phyloP scores from a whole-genome alignment of 805 yeast species.

The Naumovozyma castellii region DNA sequence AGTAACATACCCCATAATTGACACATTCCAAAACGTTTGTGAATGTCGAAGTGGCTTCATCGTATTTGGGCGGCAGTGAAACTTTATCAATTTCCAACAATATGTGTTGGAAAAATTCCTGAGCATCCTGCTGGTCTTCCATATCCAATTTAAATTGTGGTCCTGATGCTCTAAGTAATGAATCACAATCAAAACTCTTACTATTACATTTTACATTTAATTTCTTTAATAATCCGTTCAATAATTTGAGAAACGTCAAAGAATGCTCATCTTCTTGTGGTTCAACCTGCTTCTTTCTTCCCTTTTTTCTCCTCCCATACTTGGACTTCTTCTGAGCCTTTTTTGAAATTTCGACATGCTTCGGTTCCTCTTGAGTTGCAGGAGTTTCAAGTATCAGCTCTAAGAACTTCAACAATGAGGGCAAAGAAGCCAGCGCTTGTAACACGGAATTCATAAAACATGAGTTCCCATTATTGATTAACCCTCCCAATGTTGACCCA shows the following conservation, averaged over 20 bases:
- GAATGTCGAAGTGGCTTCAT: no score
- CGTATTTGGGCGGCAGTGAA: no score
- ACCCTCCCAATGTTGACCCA: background rate
- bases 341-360: no score
- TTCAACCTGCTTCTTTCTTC: background rate
- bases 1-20: slow-evolving; percentile 13
- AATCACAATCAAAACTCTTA: no score
- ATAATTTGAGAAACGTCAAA: no score
- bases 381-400: background rate
- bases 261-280: no score
- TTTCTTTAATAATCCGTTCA: no score
- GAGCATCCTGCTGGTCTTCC: slow-evolving; percentile 81
- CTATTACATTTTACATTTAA: background rate
- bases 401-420: background rate
- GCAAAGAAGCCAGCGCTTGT: background rate
- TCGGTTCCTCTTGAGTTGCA: background rate
- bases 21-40: slow-evolving; percentile 44
- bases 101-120: slow-evolving; percentile 77
- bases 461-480: background rate
- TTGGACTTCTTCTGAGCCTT: background rate
- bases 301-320: background rate
- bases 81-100: slow-evolving; percentile 19
- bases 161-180: no score
- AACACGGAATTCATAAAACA: background rate
- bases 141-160: background rate